Conservation (phyloP, 257 asterid species). For the Solanum dulcamara region DNA sequence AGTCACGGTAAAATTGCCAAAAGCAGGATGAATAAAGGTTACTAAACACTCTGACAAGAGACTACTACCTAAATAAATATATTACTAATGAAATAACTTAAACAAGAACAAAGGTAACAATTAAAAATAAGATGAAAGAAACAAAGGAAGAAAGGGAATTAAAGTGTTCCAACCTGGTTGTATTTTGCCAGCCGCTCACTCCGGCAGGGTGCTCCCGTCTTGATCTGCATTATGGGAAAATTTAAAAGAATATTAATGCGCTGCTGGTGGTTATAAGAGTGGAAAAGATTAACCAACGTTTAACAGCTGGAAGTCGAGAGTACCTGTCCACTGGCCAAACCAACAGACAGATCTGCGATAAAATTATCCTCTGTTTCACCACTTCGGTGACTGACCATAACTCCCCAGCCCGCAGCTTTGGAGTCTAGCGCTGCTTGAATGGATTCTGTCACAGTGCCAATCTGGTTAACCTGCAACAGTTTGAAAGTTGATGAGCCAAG, state of each 20-base stretch:
- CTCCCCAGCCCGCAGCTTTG: conserved; percentile 99
- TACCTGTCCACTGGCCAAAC: conserved; percentile 99
- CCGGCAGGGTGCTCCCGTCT: conserved; percentile 98
- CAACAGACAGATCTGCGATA: conserved; percentile 93
- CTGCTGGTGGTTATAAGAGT: background rate
- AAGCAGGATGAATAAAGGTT: background rate
- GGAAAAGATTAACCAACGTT: background rate
- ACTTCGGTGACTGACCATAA: conserved; percentile 99
- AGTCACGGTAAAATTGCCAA: background rate
- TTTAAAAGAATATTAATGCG: background rate
- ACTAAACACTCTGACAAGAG: background rate
- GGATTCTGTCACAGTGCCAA: conserved; percentile 95
- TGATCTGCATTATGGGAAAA: conserved; percentile 43
- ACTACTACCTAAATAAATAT: background rate
- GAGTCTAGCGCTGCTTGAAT: conserved; percentile 96
- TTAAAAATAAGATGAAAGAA: background rate
- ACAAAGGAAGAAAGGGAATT: background rate
- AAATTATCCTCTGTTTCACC: conserved; percentile 99
- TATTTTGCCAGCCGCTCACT: conserved; percentile 96
- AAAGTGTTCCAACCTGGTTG: conserved; percentile 53
- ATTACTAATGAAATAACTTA: background rate
- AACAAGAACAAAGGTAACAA: background rate
- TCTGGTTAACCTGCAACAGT: conserved; percentile 81
- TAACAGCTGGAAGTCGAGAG: background rate
- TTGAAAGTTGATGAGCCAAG: background rate